phyloP scores from a whole-genome alignment of 2,329 filamentous ascomycete species.

The Calycina marina region DNA sequence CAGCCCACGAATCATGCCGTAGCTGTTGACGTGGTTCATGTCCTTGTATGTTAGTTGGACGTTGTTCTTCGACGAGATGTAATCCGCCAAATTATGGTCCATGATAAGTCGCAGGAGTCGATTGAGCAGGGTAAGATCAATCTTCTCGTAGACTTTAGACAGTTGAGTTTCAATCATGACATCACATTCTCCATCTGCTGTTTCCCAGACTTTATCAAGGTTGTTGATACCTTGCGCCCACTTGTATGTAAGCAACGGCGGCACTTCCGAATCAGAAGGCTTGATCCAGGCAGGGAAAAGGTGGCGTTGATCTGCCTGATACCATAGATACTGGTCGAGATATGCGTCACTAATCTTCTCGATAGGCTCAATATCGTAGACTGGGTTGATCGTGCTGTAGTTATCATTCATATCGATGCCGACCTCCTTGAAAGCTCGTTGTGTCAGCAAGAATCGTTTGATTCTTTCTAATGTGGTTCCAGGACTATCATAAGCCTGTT shows the following conservation, averaged over 20 bases:
- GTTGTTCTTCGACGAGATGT: conserved; percentile 99
- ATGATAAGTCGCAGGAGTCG: conserved; percentile 87
- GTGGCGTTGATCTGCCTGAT: conserved; percentile 93
- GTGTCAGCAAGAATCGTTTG: conserved; percentile 92
- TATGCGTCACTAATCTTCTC: conserved; percentile 99
- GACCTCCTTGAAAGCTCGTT: conserved; percentile 97
- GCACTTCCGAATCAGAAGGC: conserved; percentile 94
- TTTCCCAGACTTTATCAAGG: conserved; percentile 86
- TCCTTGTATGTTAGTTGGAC: conserved; percentile 99
- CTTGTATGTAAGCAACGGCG: conserved; percentile 88
- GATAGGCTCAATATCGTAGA: conserved; percentile 97
- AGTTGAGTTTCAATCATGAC: conserved; percentile 97
- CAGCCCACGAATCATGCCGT: conserved; percentile 92
- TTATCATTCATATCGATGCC: conserved; percentile 99
- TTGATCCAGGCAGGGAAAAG: conserved; percentile 99
- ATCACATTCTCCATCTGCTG: conserved; percentile 87
- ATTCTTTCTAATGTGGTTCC: conserved; percentile 92
- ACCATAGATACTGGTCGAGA: conserved; percentile 97
- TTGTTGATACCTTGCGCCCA: conserved; percentile 99
- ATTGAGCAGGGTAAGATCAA: conserved; percentile 90
- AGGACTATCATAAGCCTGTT: conserved; percentile 95
- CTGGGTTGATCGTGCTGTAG: conserved; percentile 96
- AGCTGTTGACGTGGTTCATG: conserved; percentile 99
- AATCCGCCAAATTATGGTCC: conserved; percentile 98
- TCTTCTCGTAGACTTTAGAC: conserved; percentile 99